Base-by-base conservation (phyloP, 2,329 filamentous ascomycete genomes). In the Aspergillus sp. region DNA sequence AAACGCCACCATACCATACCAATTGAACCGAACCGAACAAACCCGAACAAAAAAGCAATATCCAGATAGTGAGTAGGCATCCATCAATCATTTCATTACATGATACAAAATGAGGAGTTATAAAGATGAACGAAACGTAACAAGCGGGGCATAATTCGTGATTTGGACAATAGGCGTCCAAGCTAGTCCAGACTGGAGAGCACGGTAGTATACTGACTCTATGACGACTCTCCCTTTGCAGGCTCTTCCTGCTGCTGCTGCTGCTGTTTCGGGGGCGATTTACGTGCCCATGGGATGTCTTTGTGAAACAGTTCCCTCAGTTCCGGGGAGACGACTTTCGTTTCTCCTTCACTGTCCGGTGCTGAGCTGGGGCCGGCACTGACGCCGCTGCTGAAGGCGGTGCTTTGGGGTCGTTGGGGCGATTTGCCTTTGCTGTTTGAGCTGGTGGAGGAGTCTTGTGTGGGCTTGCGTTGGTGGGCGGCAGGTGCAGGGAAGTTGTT, bases 401-500 rank as follows among this genome's bases (percentile, higher is more conserved):
- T 54, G 17, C 57, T 62, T 5, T 60, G 48, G 23, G 60, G 54
- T 15, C 62, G 64, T 47, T 72, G 63, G 1, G 71, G 66, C 1
- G 71, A 68, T 54, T 77, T 77, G 23, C 73, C 73, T 48, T 74
- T 75, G 25, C 70, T 64, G 39, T 70, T 67, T 11, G 54, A 27
- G 8, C 52, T 47, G 13, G 69, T 61, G 11, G 69, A 27, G 17
- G 54, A 53, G 15, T 62, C 42, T 8, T 60, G 58, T 15, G 52
- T 69, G 5, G 81, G 76, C 57, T 81, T 80, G 39, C 84, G 78
- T 64, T 84, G 82, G 44, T 81, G 74, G 3, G 81, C 74, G 38
- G 73, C 72, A 3, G 81, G 32, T 3, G 80, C 79, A 0, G 92
- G 92, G 68, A 96, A 96, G 70, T 91, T 92, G 54, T 89, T 83